Evolutionary conservation across 2,329 filamentous ascomycete genomes (phyloP), one percentile per base, ranked within the genome.

Genomic region (Chaetomiaceae sp.): DNA sequence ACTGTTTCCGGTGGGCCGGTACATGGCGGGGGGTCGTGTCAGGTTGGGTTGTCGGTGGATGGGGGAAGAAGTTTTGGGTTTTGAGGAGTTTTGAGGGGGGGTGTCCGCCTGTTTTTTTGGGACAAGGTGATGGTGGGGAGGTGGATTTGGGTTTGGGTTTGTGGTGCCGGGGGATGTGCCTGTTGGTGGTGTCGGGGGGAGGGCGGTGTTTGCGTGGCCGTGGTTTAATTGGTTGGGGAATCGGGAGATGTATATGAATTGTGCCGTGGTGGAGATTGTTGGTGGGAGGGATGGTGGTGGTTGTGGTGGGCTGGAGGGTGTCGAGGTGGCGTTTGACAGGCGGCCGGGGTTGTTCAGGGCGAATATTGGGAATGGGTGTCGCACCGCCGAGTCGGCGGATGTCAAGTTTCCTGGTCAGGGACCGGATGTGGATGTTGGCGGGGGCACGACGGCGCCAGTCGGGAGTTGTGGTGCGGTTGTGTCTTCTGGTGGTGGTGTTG

Each of bases 201-300:
- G 82, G 23, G 84, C 80, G 45, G 65, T 91, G 21, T 78, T 92
- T 38, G 81, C 81, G 31, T 91, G 88, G 88, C 82, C 80, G n/a
- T 87, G 85, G 85, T 86, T 87, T 70, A 89, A 89, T 72, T 73
- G 81, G 56, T 66, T 85, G 27, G 87, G 87, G 16, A 89, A 90
- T 69, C 77, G 87, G 34, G 87, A 91, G 66, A 88, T 87, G 80
- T 93, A 92, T 75, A 89, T 89, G 85, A 88, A 89, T 68, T 92
- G 87, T 63, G 87, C 87, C 4, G 75, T 79, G 44, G 78, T 91
- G 59, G 79, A 77, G 53, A 82, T 90, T 21, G 21, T 27, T 1
- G 20, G 38, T 4, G 46, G 48, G 3, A 9, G 16, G 61, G 68
- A 65, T 39, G 67, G 67, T 33, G 40, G 23, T 7, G 34, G 54